Conservation (phyloP, 257 asterid genomes). For the Eucommia ulmoides region DNA sequence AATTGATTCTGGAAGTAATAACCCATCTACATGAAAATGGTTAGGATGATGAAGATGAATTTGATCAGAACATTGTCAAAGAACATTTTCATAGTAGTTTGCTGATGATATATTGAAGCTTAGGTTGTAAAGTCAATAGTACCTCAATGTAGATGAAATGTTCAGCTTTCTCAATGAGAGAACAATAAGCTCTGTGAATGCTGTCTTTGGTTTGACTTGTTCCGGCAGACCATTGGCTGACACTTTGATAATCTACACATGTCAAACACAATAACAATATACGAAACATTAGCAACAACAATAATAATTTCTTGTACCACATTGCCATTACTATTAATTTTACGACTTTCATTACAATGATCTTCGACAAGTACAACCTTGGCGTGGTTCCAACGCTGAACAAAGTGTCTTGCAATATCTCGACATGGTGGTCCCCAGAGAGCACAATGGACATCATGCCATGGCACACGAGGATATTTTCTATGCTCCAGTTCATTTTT, state of each 20-base stretch:
- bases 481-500: constrained; percentile 77
- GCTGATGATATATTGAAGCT: too few relatives aligned
- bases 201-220: constrained; percentile 90
- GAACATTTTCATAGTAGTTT: too few relatives aligned
- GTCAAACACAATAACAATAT: too few relatives aligned
- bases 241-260: constrained; percentile 75
- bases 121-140: too few relatives aligned
- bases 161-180: constrained; percentile 79
- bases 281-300: too few relatives aligned
- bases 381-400: constrained; percentile 98
- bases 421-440: constrained; percentile 96
- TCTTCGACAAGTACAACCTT: constrained; percentile 38
- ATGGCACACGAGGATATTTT: constrained; percentile 92
- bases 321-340: too few relatives aligned
- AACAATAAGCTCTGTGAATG: constrained; percentile 87
- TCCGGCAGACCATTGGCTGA: constrained; percentile 98
- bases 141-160: constrained; percentile 88
- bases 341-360: too few relatives aligned
- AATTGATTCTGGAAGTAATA: too few relatives aligned
- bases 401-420: constrained; percentile 91
- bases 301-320: too few relatives aligned
- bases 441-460: constrained; percentile 99
- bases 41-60: too few relatives aligned
- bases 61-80: too few relatives aligned
- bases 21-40: too few relatives aligned